phyloP scores from a whole-genome alignment of 208 protist genomes.

The Acanthamoeba triangularis region DNA sequence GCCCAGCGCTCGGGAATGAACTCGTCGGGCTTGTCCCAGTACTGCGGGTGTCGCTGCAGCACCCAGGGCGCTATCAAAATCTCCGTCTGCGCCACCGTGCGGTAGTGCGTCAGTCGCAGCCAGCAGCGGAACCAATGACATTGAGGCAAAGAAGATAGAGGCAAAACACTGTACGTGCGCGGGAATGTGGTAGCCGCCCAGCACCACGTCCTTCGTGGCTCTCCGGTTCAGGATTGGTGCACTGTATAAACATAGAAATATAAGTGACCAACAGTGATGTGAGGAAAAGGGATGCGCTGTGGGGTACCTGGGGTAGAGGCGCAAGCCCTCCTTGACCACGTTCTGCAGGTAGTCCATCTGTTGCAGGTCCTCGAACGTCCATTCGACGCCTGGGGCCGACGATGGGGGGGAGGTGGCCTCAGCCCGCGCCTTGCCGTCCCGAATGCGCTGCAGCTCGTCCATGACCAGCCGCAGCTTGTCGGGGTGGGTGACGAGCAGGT shows the following conservation, averaged over 20 bases:
- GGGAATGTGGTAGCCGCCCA: constrained; percentile 35
- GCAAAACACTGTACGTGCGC: not conserved
- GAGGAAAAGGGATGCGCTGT: not conserved
- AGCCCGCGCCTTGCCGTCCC: not conserved
- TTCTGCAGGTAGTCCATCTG: constrained; percentile 50
- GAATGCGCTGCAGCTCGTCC: constrained; percentile 20
- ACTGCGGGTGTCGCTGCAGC: constrained; percentile 30
- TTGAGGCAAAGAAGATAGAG: not conserved
- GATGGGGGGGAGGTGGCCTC: not conserved
- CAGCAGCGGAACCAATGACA: no score
- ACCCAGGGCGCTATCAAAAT: constrained; percentile 50
- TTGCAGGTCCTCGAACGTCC: constrained; percentile 16
- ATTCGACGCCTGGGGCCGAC: not conserved
- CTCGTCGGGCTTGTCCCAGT: constrained; percentile 42
- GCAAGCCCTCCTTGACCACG: constrained; percentile 65
- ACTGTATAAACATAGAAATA: no score
- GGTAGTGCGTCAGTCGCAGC: no score
- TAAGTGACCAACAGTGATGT: no score
- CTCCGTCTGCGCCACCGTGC: not conserved
- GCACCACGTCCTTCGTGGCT: constrained; percentile 13
- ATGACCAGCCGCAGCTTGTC: not conserved
- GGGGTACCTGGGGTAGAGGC: constrained; percentile 51
- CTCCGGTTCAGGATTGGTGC: constrained; percentile 57
- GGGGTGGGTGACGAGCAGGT: constrained; percentile 43
- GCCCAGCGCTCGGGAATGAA: constrained; percentile 69